Conservation (phyloP, 2,329 filamentous ascomycete species). For the Macrophomina phaseolina region DNA sequence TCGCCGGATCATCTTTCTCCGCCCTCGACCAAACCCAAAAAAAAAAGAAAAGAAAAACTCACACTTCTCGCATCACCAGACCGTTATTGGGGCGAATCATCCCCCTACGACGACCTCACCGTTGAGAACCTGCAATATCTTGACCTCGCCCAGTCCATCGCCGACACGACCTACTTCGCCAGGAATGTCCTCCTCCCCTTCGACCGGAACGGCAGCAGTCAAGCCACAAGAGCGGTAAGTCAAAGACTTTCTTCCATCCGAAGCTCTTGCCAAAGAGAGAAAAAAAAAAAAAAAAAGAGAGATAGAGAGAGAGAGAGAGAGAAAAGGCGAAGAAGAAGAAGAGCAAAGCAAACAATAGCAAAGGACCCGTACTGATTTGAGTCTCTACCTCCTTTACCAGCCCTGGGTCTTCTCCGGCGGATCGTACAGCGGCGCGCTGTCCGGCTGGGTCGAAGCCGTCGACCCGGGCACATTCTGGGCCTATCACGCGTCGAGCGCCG, state of each 20-base stretch:
- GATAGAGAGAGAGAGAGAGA: too few relatives aligned
- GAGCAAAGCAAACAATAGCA: too few relatives aligned
- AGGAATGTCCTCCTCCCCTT: slow-evolving; percentile 61
- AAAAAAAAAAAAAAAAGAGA: too few relatives aligned
- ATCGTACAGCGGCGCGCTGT: slow-evolving; percentile 62
- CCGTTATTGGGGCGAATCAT: slow-evolving; percentile 64
- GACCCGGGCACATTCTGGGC: slow-evolving; percentile 65
- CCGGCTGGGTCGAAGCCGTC: slow-evolving; percentile 61
- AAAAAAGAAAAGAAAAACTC: too few relatives aligned
- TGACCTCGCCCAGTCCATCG: slow-evolving; percentile 60
- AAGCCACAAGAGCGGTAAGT: slow-evolving; percentile 52
- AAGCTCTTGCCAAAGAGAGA: too few relatives aligned
- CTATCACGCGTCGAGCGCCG: slow-evolving; percentile 62
- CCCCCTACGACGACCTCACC: slow-evolving; percentile 57
- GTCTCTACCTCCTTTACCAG: background rate
- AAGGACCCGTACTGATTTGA: too few relatives aligned
- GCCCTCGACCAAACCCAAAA: too few relatives aligned
- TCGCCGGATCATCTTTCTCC: too few relatives aligned
- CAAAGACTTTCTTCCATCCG: too few relatives aligned
- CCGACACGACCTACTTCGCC: slow-evolving; percentile 62
- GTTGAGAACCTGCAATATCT: slow-evolving; percentile 61
- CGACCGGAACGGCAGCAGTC: slow-evolving; percentile 54
- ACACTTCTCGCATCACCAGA: slow-evolving; percentile 35
- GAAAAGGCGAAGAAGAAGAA: too few relatives aligned
- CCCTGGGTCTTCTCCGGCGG: slow-evolving; percentile 65